Base-by-base conservation (phyloP, 2,329 filamentous ascomycete species). In the Colletotrichum lentis region DNA sequence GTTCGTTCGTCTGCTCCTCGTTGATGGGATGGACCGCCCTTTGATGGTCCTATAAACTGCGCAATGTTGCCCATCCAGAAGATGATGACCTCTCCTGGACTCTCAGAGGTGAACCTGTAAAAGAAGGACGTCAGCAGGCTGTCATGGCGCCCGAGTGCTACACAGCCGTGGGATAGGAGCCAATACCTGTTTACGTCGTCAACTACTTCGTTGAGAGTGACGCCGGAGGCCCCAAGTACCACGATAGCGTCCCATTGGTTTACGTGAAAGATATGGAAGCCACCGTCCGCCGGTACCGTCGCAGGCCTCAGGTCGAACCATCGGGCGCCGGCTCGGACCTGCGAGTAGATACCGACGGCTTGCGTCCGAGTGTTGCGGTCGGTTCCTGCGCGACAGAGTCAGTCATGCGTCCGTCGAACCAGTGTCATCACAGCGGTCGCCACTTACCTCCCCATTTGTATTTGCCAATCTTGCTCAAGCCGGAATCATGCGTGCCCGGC, bases 401-500 rank as follows among this genome's bases (percentile, higher is more conserved):
- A 2, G 27, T 31, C 27, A 31, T 31, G 2, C 27, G 7, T 31
- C 27, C 8, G 7, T 31, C 27, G 27, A 31, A 10, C 7, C 8
- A 7, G 8, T n/a, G 27, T 31, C 8, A 31, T 31, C 27, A 31
- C 27, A 0, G 27, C 27, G 27, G 7, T 31, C 6, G 7, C 27
- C 1, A 31, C 27, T 31, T 31, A 31, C 27, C 27, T 31, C 27
- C 27, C 27, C 27, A 31, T 31, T 31, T 31, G 27, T 31, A 31
- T 31, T 31, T 31, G 27, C 27, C 27, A 68, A 82, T 81, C 1
- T 69, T 75, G 27, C 77, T 79, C 82, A 85, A 85, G n/a, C 82
- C 83, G 0, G 82, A 76, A 65, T 85, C 81, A 67, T 85, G 82
- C 3, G 81, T 79, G 10, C 82, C 83, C 0, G 83, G 83, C 76